Base-by-base conservation (phyloP, 2,329 filamentous ascomycete species). In the Penicillium decumbens region DNA sequence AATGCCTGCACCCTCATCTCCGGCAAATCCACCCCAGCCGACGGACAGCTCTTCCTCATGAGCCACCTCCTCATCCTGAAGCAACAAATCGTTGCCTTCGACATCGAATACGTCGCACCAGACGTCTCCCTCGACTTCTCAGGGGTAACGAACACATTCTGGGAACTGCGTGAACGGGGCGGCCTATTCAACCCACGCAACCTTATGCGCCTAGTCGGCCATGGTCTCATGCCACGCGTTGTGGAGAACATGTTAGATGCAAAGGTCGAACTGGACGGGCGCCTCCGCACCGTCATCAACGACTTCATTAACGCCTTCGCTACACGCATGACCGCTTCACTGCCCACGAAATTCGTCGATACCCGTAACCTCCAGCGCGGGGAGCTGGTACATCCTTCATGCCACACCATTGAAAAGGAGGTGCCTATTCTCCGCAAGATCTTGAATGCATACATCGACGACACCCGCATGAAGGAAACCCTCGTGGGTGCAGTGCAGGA, bases 61-160 rank as follows among this genome's bases (percentile, higher is more conserved):
- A 93, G 92, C 61, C 95, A 98, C 66, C 80, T 98, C 1, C 85
- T 98, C 43, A 85, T 96, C 43, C 81, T 98, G 44, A 97, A 97
- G 71, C 95, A 96, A 66, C 89, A 96, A 67, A 87, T 98, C 44
- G 84, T 98, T 24, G 91, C 91, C 8, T 90, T 98, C 54, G 93
- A 98, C 72, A 96, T 98, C 58, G 91, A 86, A 65, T 86, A 80
- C 60, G 80, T 84, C 18, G 79, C 80, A 2, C 82, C 83, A 3
- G 83, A 86, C 54, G 74, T 85, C 41, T 78, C 79, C 12, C 78
- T 86, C 64, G 83, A 86, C 67, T 84, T 86, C 65, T 82, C 81
- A n/a, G 78, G 76, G 43, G 72, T 85, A 10, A 82, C 81, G 4
- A 81, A 75, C 55, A 85, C 83, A 1, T 86, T 87, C 67, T 85